These are phyloP conservation scores for Pythium apleroticum DNA, from an alignment of 352 stramenopile species.

Conservation along the genomic window DNA sequence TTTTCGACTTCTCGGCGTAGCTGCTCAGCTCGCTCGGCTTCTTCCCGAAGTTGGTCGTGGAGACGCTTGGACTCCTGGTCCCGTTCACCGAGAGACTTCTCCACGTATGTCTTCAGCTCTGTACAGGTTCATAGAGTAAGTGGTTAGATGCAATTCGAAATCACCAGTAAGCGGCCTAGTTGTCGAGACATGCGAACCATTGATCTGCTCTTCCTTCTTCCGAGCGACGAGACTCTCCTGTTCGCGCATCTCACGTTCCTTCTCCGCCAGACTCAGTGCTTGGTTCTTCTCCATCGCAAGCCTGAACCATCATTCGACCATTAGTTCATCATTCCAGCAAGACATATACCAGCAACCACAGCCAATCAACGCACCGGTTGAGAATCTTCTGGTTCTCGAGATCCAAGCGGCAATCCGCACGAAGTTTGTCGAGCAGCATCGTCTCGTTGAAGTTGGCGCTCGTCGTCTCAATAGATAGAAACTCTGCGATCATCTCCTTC, in stretches of 20 bases:
- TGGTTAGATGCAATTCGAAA: neutral
- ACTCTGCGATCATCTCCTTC: slow-evolving; percentile 58
- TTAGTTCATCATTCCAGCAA: neutral
- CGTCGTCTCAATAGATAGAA: slow-evolving; percentile 48
- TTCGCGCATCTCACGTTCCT: slow-evolving; percentile 61
- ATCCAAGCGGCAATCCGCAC: slow-evolving; percentile 49
- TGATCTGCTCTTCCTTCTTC: slow-evolving; percentile 68
- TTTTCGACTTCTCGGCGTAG: slow-evolving; percentile 57
- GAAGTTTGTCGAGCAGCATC: slow-evolving; percentile 54
- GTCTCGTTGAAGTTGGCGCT: slow-evolving; percentile 48
- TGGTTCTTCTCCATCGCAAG: slow-evolving; percentile 70
- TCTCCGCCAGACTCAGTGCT: slow-evolving; percentile 52
- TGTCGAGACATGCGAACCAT: slow-evolving; percentile 41
- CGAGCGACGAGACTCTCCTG: slow-evolving; percentile 45
- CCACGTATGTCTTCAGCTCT: slow-evolving; percentile 59
- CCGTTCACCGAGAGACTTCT: slow-evolving; percentile 64
- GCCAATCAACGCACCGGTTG: slow-evolving; percentile 47
- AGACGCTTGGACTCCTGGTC: slow-evolving; percentile 69
- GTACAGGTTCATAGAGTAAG: slow-evolving; percentile 4
- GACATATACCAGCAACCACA: neutral
- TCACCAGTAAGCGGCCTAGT: neutral
- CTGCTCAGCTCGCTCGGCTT: slow-evolving; percentile 55
- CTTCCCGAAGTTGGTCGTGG: slow-evolving; percentile 55
- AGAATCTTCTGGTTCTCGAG: slow-evolving; percentile 78
- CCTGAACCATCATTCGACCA: slow-evolving; percentile 27